Base-by-base conservation (phyloP, 768 basidiomycete genomes). In the Russula sp. region DNA sequence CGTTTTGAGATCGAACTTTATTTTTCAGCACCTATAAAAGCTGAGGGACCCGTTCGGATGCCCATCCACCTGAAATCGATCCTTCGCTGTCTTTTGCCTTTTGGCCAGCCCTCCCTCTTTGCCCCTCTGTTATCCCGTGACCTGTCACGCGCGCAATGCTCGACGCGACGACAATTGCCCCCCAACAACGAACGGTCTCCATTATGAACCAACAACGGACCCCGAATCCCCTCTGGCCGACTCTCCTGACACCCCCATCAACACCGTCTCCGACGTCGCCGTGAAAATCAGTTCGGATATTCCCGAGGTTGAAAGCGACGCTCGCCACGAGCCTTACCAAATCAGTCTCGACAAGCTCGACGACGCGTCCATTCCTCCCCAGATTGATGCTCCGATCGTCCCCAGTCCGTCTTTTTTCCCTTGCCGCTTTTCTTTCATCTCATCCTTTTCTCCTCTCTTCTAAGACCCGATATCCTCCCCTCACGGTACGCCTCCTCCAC, bases 1-100 rank as follows among this genome's bases (percentile, higher is more conserved):
- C 85, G 83, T 83, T 80, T 65, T 83, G 84, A 85, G 85, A 85
- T 85, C 85, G 86, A 89, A 89, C 86, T 85, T 89, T 88, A 88
- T 85, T 81, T 89, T 82, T 79, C 78, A 76, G 78, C 79, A 81
- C 80, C 84, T 89, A 89, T 89, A 89, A 89, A 87, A 86, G 84
- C 85, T 73, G 81, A 84, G 61, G 54, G 81, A 79, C 79, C 79
- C 77, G 79, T 79, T 81, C 79, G 77, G 80, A 82, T 81, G 71
- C 81, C 84, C 86, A 85, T 77, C 73, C 77, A 84, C 85, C 83
- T 83, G 81, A 85, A 87, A 84, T 84, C 64, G 61, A 65, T 65
- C 64, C 81, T 82, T 81, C 81, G 83, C 81, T 79, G 80, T 76
- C 75, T 75, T 77, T 77, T 77, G 75, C 64, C 58, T 49, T 64